A percentile compares a stretch with the other conserved stretches of the same genome.
These are phyloP conservation scores for Tephrocybe rancida DNA, from an alignment of 768 basidiomycete genomes.

Conservation along the genomic window DNA sequence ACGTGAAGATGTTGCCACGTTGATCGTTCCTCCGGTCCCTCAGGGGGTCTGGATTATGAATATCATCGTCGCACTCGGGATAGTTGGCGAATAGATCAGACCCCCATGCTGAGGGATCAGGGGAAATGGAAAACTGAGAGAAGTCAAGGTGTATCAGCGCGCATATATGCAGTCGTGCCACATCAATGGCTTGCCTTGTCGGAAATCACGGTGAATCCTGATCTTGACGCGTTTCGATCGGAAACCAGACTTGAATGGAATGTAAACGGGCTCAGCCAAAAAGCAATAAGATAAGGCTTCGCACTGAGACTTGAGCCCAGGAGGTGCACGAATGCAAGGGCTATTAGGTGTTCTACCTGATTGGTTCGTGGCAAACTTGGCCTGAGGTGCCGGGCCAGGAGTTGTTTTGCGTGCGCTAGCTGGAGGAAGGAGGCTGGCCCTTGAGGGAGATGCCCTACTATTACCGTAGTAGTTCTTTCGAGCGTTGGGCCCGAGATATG, in stretches of 20 bases:
- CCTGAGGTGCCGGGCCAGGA: slow-evolving; percentile 33
- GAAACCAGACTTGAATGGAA: slow-evolving; percentile 33
- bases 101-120: slow-evolving; percentile 75
- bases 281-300: not conserved
- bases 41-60: slow-evolving; percentile 75
- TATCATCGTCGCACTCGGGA: slow-evolving; percentile 65
- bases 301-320: slow-evolving; percentile 1
- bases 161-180: slow-evolving; percentile 3
- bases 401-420: slow-evolving; percentile 21
- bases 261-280: slow-evolving; percentile 46
- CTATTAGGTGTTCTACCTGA: slow-evolving; percentile 33
- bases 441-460: slow-evolving; percentile 47
- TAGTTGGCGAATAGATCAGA: slow-evolving; percentile 60
- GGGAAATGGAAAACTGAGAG: slow-evolving; percentile 68
- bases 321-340: slow-evolving; percentile 40
- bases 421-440: slow-evolving; percentile 50
- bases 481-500: slow-evolving; percentile 35
- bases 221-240: slow-evolving; percentile 24
- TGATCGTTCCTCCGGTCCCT: slow-evolving; percentile 59
- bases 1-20: slow-evolving; percentile 66
- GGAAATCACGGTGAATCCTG: slow-evolving; percentile 48
- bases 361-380: slow-evolving; percentile 44
- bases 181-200: slow-evolving; percentile 48
- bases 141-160: not conserved
- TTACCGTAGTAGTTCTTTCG: slow-evolving; percentile 44